A percentile compares a stretch with the other conserved stretches of the same genome.
Evolutionary conservation across 2,329 filamentous ascomycete genomes (phyloP).

Genomic region (Trichophyton benhamiae): DNA sequence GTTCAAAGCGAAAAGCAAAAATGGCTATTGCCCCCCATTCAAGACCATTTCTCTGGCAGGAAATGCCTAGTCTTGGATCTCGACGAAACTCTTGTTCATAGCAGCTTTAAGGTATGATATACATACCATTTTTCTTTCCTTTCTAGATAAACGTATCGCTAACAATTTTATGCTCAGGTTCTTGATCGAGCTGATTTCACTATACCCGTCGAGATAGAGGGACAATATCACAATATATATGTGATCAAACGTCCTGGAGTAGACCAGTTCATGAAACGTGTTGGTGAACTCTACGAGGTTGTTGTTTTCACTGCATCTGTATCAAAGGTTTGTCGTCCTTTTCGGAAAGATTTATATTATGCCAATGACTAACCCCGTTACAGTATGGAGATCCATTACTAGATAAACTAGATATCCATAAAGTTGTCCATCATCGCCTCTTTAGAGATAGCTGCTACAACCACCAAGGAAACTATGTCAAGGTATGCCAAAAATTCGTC

Average conservation of each 20-base stretch:
- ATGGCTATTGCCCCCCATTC: conserved; percentile 69
- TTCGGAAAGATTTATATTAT: neutral
- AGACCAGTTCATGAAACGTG: conserved; percentile 96
- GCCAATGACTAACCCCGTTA: conserved; percentile 4
- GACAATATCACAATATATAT: conserved; percentile 98
- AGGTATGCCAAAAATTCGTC: conserved; percentile 36
- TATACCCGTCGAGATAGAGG: conserved; percentile 96
- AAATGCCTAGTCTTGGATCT: conserved; percentile 94
- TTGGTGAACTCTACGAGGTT: conserved; percentile 94
- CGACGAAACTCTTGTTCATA: conserved; percentile 94
- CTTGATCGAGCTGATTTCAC: conserved; percentile 97
- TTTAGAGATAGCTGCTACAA: conserved; percentile 99
- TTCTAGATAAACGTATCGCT: conserved; percentile 8
- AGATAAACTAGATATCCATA: conserved; percentile 93
- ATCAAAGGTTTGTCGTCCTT: conserved; percentile 59
- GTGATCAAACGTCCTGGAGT: conserved; percentile 99
- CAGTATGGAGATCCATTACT: conserved; percentile 92
- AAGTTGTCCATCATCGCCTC: conserved; percentile 86
- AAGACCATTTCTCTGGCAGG: conserved; percentile 66
- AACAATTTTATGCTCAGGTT: conserved; percentile 48
- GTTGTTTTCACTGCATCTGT: conserved; percentile 98
- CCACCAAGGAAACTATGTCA: conserved; percentile 98
- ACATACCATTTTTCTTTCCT: neutral
- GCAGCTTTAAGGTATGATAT: conserved; percentile 79
- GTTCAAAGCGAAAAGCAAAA: conserved; percentile 42